Conservation (phyloP, 1,284 basidiomycete species). For the Tilletia setariae region DNA sequence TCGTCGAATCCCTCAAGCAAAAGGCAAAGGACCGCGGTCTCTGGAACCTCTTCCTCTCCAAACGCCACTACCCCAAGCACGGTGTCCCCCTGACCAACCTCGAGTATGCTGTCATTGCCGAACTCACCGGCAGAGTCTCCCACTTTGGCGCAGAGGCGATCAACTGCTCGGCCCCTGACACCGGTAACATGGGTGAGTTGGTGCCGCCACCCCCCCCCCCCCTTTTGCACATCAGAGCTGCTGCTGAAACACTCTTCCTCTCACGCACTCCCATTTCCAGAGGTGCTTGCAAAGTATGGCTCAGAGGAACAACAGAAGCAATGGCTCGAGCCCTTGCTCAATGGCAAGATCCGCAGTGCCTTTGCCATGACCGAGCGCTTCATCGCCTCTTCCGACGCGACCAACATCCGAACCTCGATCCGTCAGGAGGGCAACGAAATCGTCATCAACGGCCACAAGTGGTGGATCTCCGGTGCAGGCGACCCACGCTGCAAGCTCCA, state of each 20-base stretch:
- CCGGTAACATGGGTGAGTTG: slow-evolving; percentile 61
- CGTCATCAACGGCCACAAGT: slow-evolving; percentile 94
- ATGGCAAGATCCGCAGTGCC: slow-evolving; percentile 81
- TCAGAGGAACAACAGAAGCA: slow-evolving; percentile 81
- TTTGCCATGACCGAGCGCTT: slow-evolving; percentile 51
- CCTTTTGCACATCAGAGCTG: not conserved
- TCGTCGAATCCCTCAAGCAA: slow-evolving; percentile 79
- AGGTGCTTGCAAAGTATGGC: slow-evolving; percentile 93
- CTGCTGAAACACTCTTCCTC: not conserved
- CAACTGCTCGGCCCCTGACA: slow-evolving; percentile 92
- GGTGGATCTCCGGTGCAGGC: slow-evolving; percentile 98
- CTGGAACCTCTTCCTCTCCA: slow-evolving; percentile 96
- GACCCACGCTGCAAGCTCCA: slow-evolving; percentile 86
- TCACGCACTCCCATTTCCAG: slow-evolving; percentile 57
- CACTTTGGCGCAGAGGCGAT: slow-evolving; percentile 78
- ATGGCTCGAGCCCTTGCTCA: slow-evolving; percentile 82
- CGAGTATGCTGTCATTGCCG: slow-evolving; percentile 97
- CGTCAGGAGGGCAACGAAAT: slow-evolving; percentile 80
- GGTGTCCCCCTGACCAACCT: slow-evolving; percentile 88
- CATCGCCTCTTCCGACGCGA: slow-evolving; percentile 88
- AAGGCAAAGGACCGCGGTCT: slow-evolving; percentile 83
- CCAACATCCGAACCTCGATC: slow-evolving; percentile 88
- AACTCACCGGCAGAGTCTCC: slow-evolving; percentile 79
- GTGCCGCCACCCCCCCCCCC: too few relatives aligned
- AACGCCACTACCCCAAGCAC: slow-evolving; percentile 73